phyloP scores from a whole-genome alignment of 805 yeast genomes.

The Yarrowia phangngaensis region DNA sequence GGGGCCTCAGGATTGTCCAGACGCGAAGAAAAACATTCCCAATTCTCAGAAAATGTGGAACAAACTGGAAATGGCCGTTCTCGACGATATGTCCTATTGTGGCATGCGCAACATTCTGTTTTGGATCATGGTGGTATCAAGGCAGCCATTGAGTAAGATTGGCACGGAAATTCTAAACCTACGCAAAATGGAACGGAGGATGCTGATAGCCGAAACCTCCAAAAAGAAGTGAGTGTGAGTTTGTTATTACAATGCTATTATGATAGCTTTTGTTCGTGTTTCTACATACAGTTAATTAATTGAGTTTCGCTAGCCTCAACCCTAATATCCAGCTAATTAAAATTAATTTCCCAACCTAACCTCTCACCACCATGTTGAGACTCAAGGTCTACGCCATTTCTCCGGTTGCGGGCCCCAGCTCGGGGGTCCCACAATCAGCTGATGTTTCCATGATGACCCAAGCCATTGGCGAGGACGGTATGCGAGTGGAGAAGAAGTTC shows the following conservation, averaged over 20 bases:
- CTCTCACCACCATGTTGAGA: conserved; percentile 13
- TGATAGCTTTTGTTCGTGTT: too few species aligned
- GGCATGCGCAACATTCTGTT: conserved; percentile 13
- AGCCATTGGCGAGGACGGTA: conserved; percentile 10
- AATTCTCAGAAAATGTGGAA: neutral
- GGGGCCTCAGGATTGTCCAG: conserved; percentile 12
- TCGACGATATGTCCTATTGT: conserved; percentile 1
- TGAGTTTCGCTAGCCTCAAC: too few species aligned
- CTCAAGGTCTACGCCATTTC: conserved; percentile 17
- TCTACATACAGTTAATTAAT: too few species aligned
- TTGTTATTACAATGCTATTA: too few species aligned
- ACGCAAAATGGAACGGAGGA: neutral
- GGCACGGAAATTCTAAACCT: neutral
- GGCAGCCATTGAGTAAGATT: neutral
- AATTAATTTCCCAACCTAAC: too few species aligned
- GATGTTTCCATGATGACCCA: conserved; percentile 7
- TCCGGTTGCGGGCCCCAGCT: conserved; percentile 1
- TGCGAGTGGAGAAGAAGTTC: conserved; percentile 21
- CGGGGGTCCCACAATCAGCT: neutral
- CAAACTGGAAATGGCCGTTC: neutral
- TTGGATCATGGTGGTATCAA: conserved; percentile 1
- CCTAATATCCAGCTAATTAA: too few species aligned
- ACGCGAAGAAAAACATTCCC: neutral
- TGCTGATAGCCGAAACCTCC: too few species aligned
- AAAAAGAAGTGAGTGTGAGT: too few species aligned